phyloP scores from a whole-genome alignment of 768 basidiomycete species.

The Lactarius tabidus region DNA sequence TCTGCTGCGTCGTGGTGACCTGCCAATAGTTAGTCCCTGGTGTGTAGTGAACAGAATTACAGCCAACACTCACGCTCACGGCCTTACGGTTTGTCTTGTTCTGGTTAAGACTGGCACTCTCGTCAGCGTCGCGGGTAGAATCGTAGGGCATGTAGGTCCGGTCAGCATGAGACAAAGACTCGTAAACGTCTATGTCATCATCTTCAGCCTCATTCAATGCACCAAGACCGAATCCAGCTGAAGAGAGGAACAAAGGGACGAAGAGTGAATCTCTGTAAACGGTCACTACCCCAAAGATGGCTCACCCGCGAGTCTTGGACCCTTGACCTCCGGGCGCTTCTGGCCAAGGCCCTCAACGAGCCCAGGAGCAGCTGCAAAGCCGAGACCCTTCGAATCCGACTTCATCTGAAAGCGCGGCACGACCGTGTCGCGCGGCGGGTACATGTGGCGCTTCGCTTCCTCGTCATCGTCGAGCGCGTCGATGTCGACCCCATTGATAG shows the following conservation, averaged over 20 bases:
- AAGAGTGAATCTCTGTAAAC: background rate
- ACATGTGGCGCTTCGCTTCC: slow-evolving; percentile 83
- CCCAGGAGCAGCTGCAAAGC: slow-evolving; percentile 64
- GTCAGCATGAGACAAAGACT: slow-evolving; percentile 37
- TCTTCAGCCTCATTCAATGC: slow-evolving; percentile 93
- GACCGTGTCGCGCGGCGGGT: slow-evolving; percentile 76
- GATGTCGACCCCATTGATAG: slow-evolving; percentile 34
- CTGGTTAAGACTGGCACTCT: slow-evolving; percentile 42
- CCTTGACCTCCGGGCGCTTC: slow-evolving; percentile 31
- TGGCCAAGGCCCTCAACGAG: slow-evolving; percentile 57
- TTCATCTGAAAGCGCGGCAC: slow-evolving; percentile 61
- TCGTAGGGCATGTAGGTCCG: slow-evolving; percentile 64
- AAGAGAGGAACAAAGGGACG: background rate
- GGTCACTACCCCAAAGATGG: background rate
- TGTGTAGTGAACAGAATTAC: background rate
- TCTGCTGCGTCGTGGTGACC: slow-evolving; percentile 29
- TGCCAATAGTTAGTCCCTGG: slow-evolving; percentile 21
- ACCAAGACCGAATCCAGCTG: slow-evolving; percentile 85
- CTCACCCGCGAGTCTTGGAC: slow-evolving; percentile 57
- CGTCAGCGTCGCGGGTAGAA: slow-evolving; percentile 56
- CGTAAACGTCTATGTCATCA: slow-evolving; percentile 86
- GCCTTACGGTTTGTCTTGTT: slow-evolving; percentile 10
- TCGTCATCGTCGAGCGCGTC: slow-evolving; percentile 51
- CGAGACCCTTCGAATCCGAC: slow-evolving; percentile 77
- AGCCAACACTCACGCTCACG: background rate